These are phyloP conservation scores for Knoxdaviesia capensis DNA, from an alignment of 2,329 filamentous ascomycete genomes.

Conservation along the genomic window DNA sequence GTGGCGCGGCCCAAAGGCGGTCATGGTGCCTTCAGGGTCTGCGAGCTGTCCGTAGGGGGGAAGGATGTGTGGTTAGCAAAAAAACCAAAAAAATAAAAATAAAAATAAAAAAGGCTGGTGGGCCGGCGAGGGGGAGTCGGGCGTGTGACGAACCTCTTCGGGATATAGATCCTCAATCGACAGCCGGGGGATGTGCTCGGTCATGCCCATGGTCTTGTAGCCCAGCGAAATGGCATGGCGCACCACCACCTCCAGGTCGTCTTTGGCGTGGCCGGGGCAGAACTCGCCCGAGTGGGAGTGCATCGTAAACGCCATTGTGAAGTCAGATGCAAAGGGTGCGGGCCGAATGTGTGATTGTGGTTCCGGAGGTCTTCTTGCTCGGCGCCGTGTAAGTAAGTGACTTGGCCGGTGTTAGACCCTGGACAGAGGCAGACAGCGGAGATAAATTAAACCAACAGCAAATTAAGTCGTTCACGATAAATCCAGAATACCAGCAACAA, in stretches of 20 bases:
- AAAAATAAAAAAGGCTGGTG: background rate
- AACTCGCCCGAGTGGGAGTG: constrained; percentile 97
- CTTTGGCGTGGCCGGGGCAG: constrained; percentile 73
- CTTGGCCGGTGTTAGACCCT: too few species aligned
- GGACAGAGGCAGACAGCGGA: too few species aligned
- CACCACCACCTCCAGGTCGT: constrained; percentile 68
- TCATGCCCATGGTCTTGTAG: constrained; percentile 70
- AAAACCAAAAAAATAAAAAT: background rate
- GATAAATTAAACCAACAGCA: too few species aligned
- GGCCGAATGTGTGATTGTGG: too few species aligned
- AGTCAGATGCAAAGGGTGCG: too few species aligned
- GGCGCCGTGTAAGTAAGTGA: too few species aligned
- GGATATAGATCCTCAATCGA: constrained; percentile 65
- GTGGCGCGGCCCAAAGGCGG: constrained; percentile 33
- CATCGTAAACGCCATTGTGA: constrained; percentile 80
- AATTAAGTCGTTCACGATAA: too few species aligned
- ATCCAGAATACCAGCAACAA: too few species aligned
- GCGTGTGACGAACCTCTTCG: constrained; percentile 44
- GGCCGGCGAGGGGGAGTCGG: background rate
- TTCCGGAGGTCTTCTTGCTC: too few species aligned
- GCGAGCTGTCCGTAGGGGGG: constrained; percentile 18
- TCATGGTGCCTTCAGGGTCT: constrained; percentile 25
- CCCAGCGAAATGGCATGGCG: constrained; percentile 56
- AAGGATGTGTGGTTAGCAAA: background rate
- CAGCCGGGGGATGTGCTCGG: constrained; percentile 85